Conservation (phyloP, 805 yeast species). For the Candida krabiensis region DNA sequence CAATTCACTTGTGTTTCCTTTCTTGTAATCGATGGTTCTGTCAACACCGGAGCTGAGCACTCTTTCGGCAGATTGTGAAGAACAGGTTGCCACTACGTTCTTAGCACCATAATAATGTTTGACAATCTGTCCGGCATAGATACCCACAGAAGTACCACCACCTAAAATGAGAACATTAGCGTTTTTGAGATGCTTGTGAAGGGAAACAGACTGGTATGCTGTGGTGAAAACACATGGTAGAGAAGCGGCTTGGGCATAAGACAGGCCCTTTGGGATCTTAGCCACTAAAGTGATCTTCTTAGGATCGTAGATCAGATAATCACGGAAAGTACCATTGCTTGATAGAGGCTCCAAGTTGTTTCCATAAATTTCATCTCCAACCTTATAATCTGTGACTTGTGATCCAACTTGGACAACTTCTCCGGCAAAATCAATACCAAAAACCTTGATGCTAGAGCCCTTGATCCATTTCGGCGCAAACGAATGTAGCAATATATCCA, state of each 20-base stretch:
- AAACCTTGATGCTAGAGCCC: conserved; percentile 8
- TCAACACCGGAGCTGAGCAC: conserved; percentile 50
- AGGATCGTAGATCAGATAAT: conserved; percentile 45
- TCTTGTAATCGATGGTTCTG: conserved; percentile 55
- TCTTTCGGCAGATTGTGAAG: conserved; percentile 35
- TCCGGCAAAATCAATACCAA: conserved; percentile 24
- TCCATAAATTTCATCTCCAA: conserved; percentile 22
- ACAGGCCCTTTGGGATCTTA: conserved; percentile 47
- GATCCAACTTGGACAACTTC: conserved; percentile 17
- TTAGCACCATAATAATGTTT: conserved; percentile 46
- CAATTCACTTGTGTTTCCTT: conserved; percentile 36
- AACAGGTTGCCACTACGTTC: conserved; percentile 52
- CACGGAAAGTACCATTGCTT: conserved; percentile 41
- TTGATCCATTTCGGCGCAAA: conserved; percentile 9
- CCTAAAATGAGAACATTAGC: conserved; percentile 64
- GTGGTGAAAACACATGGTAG: conserved; percentile 66
- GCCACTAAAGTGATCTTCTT: conserved; percentile 32
- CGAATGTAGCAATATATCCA: conserved; percentile 13
- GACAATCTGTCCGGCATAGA: conserved; percentile 54
- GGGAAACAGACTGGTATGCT: conserved; percentile 39
- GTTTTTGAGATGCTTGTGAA: conserved; percentile 35
- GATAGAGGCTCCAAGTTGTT: conserved; percentile 1
- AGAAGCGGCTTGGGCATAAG: conserved; percentile 60
- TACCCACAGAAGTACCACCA: conserved; percentile 72
- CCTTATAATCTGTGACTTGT: conserved; percentile 8